phyloP scores from a whole-genome alignment of 129 eudicot genomes.

The Flaveria trinervia region DNA sequence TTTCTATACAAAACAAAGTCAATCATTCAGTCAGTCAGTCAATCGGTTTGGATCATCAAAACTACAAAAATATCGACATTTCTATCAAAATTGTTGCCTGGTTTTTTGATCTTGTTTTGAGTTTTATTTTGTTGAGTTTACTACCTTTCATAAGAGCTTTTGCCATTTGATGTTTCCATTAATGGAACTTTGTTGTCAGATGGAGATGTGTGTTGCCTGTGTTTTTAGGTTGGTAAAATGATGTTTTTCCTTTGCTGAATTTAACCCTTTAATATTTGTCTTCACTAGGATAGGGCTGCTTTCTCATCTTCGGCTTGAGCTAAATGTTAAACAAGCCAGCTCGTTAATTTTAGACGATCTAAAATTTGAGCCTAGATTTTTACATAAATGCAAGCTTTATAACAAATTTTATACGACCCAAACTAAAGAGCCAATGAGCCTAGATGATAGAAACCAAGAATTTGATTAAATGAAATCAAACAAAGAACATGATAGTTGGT shows the following conservation, averaged over 20 bases:
- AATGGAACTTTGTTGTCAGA: conserved; percentile 16
- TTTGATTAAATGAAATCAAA: too few species aligned
- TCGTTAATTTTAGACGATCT: too few species aligned
- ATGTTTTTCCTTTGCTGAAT: not conserved
- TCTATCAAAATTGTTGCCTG: conserved; percentile 15
- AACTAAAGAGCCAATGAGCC: too few species aligned
- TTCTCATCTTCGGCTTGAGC: too few species aligned
- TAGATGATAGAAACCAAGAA: too few species aligned
- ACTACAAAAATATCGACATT: conserved; percentile 10
- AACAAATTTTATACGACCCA: too few species aligned
- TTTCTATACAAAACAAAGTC: conserved; percentile 12
- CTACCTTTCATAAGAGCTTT: conserved; percentile 33
- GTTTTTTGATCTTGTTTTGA: conserved; percentile 30
- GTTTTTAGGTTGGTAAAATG: conserved; percentile 4
- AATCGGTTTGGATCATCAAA: conserved; percentile 7
- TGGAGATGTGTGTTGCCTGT: conserved; percentile 10
- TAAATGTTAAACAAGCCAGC: too few species aligned
- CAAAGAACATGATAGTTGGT: too few species aligned
- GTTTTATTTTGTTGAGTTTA: conserved; percentile 22
- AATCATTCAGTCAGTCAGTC: not conserved
- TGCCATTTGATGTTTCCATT: conserved; percentile 11
- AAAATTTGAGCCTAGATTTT: too few species aligned
- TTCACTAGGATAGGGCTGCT: too few species aligned
- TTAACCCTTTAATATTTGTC: not conserved
- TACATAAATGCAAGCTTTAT: too few species aligned